Base-by-base conservation (phyloP, 495 filamentous ascomycete species). In the Tuber indicum region DNA sequence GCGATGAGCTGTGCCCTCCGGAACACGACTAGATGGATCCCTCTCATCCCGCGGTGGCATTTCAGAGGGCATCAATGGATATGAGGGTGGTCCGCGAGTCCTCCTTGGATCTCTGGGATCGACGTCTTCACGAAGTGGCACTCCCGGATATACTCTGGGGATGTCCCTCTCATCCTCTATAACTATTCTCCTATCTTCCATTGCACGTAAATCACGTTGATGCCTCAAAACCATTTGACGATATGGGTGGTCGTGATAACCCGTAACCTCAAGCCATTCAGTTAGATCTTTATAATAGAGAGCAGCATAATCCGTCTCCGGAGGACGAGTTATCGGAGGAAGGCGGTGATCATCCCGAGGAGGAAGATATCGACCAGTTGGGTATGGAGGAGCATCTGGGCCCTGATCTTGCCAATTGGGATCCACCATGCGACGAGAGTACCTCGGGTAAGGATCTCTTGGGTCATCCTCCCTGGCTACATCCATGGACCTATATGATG, bases 251-350 rank as follows among this genome's bases (percentile, higher is more conserved):
- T 91, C 86, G 76, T 89, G 85, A 81, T 88, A 91, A 44, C 87
- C 86, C 32, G 90, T 91, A 70, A 90, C 83, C 45, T 88, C 86
- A 45, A 91, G 86, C 88, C 89, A 91, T 73, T 91, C 88, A 71
- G 85, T 82, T 32, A 91, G 81, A 76, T 91, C 89, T 70, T 83
- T 82, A 70, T 86, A 84, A 78, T 84, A 83, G 66, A 81, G 75
- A 44, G 79, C 76, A 69, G 79, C 82, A 77, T 84, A 83, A 71
- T 84, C 82, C 42, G 82, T 76, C 75, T 84, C 82, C 46, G 82
- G 77, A 43, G 77, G 79, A 74, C 77, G 81, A 71, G 75, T 74
- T 42, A 75, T 26, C n/a, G 72, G 58, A 42, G 72, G 78, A 77
- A 84, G 80, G 49, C 82, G 79, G 72, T 77, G 82, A 74, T 82